phyloP scores from a whole-genome alignment of 2,329 filamentous ascomycete genomes.

The Neofusicoccum sp. region DNA sequence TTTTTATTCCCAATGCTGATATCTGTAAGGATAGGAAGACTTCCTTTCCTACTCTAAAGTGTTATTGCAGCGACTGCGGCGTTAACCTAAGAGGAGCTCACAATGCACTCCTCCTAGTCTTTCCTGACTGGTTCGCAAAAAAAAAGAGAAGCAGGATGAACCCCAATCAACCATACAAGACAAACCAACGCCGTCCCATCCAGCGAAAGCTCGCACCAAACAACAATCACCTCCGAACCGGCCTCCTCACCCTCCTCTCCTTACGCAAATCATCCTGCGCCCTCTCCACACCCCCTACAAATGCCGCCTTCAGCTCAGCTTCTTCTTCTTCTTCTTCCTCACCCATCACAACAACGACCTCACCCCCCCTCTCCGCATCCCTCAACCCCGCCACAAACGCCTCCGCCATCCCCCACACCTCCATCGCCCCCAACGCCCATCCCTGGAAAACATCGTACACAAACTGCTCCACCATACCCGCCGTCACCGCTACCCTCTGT shows the following conservation, averaged over 20 bases:
- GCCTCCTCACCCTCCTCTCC: neutral
- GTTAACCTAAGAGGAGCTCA: too few species aligned
- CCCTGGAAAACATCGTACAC: constrained; percentile 1
- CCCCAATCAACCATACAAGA: too few species aligned
- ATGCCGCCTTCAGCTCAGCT: neutral
- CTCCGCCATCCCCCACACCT: neutral
- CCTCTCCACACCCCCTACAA: neutral
- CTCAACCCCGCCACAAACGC: neutral
- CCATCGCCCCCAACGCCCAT: neutral
- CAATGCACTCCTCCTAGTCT: too few species aligned
- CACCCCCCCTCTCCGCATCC: neutral
- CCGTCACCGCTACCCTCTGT: too few species aligned
- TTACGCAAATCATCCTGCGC: neutral
- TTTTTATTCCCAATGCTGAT: too few species aligned
- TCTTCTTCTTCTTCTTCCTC: neutral
- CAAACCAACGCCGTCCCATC: too few species aligned
- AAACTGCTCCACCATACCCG: neutral
- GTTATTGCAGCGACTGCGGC: too few species aligned
- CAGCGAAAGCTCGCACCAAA: too few species aligned
- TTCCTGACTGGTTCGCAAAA: too few species aligned
- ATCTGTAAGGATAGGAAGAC: too few species aligned
- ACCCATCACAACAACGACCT: neutral
- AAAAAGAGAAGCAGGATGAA: too few species aligned
- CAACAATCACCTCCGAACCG: neutral
- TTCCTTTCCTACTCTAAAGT: too few species aligned